Conservation (phyloP, 139 green algal species). For the Chlamydomonas sp. region DNA sequence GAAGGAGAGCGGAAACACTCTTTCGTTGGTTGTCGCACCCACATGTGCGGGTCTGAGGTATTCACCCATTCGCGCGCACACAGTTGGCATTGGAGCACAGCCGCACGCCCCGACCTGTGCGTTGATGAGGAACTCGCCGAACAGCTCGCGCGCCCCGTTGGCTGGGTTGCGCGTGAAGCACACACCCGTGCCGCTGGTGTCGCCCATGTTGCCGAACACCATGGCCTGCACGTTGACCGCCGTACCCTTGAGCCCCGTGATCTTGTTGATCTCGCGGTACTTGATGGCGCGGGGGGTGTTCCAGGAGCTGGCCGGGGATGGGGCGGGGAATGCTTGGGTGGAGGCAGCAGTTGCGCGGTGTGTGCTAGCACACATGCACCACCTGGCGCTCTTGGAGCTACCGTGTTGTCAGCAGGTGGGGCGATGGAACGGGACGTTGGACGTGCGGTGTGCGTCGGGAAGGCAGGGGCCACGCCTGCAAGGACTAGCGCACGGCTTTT, state of each 20-base stretch:
- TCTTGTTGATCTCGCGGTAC: constrained; percentile 91
- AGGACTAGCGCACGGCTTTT: too few relatives aligned
- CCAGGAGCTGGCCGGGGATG: constrained; percentile 62
- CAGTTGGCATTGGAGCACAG: not conserved
- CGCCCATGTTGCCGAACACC: constrained; percentile 90
- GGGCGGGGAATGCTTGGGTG: too few relatives aligned
- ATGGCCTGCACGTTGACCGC: constrained; percentile 93
- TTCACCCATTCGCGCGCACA: not conserved
- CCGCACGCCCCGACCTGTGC: constrained; percentile 63
- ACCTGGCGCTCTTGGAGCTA: too few relatives aligned
- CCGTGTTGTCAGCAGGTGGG: too few relatives aligned
- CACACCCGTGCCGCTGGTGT: constrained; percentile 84
- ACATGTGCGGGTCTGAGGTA: too few relatives aligned
- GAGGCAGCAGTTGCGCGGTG: too few relatives aligned
- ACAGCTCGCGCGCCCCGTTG: constrained; percentile 80
- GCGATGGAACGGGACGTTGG: too few relatives aligned
- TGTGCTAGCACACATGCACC: not conserved
- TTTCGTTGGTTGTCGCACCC: too few relatives aligned
- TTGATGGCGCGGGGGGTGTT: constrained; percentile 82
- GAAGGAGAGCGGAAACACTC: too few relatives aligned
- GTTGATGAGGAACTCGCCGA: constrained; percentile 92
- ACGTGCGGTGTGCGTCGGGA: too few relatives aligned
- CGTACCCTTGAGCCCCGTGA: constrained; percentile 86
- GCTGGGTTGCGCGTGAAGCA: constrained; percentile 89
- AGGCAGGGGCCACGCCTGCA: too few relatives aligned